Percentiles rank a stretch among this genome's conserved stretches.
These are phyloP conservation scores for Aspergillus luchuensis DNA, from an alignment of 2,329 filamentous ascomycete species.

Conservation along the genomic window DNA sequence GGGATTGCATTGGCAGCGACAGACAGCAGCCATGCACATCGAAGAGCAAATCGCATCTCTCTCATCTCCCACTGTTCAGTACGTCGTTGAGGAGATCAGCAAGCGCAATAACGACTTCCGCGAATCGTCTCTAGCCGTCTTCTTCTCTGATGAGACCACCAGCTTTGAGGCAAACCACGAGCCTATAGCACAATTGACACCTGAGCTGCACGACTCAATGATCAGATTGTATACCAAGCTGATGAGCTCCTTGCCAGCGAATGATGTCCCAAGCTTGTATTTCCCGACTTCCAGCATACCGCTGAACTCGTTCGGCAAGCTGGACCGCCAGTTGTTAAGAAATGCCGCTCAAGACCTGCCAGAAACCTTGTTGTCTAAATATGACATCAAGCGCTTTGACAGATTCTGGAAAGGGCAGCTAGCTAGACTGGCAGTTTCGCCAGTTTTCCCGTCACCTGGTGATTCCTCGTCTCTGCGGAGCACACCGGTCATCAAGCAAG, in stretches of 20 bases:
- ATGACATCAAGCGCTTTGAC: constrained; percentile 25
- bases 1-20: constrained; percentile 2
- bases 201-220: constrained; percentile 18
- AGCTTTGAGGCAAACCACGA: not conserved
- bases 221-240: constrained; percentile 26
- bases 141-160: constrained; percentile 18
- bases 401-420: constrained; percentile 24
- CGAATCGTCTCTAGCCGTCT: constrained; percentile 22
- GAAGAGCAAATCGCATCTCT: constrained; percentile 19
- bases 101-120: not conserved
- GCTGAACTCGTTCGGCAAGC: constrained; percentile 35
- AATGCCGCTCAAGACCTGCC: constrained; percentile 19
- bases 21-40: constrained; percentile 11
- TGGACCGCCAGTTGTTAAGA: constrained; percentile 30
- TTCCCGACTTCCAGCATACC: constrained; percentile 38
- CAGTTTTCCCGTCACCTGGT: constrained; percentile 14
- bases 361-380: constrained; percentile 11
- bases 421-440: constrained; percentile 7
- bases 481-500: constrained; percentile 11
- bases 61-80: constrained; percentile 21
- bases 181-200: constrained; percentile 18
- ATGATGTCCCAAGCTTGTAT: constrained; percentile 40
- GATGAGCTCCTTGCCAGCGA: constrained; percentile 28
- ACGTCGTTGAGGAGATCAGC: constrained; percentile 22
- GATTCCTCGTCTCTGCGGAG: constrained; percentile 11